phyloP scores from a whole-genome alignment of 2,329 filamentous ascomycete species.

The Karstenula rhodostoma region DNA sequence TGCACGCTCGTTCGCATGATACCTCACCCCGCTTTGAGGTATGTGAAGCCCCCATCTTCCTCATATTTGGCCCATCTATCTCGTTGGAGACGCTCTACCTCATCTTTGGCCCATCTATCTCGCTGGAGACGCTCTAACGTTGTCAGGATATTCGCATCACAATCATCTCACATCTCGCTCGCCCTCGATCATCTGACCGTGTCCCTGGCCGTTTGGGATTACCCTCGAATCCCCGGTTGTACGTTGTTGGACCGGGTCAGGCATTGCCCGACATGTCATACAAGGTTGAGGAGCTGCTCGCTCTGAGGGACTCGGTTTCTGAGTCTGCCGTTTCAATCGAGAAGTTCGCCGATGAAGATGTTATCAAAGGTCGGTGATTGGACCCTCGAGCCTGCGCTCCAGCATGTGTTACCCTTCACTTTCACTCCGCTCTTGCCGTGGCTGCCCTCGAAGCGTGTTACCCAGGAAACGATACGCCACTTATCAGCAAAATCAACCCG shows the following conservation, averaged over 20 bases:
- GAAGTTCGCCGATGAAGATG: slow-evolving; percentile 52
- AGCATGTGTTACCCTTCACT: slow-evolving; percentile 2
- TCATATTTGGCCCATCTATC: neutral
- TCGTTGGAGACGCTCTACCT: neutral
- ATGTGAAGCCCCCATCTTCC: slow-evolving; percentile 18
- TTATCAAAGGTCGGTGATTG: slow-evolving; percentile 50
- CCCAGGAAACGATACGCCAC: slow-evolving; percentile 3
- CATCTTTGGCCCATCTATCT: neutral
- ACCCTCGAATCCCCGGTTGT: slow-evolving; percentile 17
- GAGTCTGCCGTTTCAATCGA: slow-evolving; percentile 54
- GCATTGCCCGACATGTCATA: slow-evolving; percentile 42
- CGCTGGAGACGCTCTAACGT: neutral
- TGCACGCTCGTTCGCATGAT: slow-evolving; percentile 42
- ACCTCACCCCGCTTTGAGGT: slow-evolving; percentile 42
- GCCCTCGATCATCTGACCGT: slow-evolving; percentile 19
- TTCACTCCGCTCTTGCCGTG: neutral
- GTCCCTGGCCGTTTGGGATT: slow-evolving; percentile 20
- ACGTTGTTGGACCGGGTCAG: slow-evolving; percentile 19
- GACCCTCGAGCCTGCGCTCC: neutral
- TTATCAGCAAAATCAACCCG: neutral
- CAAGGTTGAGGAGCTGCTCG: slow-evolving; percentile 52
- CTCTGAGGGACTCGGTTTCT: slow-evolving; percentile 51
- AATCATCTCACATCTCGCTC: slow-evolving; percentile 43
- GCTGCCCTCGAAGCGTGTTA: neutral
- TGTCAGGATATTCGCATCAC: slow-evolving; percentile 48